phyloP scores from a whole-genome alignment of 2,329 filamentous ascomycete genomes.

The Ilyonectria destructans region DNA sequence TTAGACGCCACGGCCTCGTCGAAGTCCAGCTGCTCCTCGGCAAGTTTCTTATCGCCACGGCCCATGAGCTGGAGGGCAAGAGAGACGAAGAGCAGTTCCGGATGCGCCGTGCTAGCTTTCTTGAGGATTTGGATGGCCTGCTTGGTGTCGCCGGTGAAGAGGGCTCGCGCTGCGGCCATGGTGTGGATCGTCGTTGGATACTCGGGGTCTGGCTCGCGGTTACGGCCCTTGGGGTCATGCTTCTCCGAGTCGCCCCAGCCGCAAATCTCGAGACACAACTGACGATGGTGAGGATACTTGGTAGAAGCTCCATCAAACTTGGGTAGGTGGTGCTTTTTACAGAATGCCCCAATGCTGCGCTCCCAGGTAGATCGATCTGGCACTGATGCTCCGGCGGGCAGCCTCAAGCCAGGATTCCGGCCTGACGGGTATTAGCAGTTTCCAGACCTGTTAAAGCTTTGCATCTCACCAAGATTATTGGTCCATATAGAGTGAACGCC shows the following conservation, averaged over 20 bases:
- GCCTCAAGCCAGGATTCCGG: constrained; percentile 63
- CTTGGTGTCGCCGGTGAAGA: constrained; percentile 80
- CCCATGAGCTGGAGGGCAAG: constrained; percentile 77
- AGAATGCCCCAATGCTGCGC: constrained; percentile 75
- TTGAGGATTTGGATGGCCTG: constrained; percentile 81
- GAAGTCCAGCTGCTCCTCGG: constrained; percentile 70
- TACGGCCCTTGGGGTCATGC: constrained; percentile 61
- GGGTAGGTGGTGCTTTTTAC: constrained; percentile 74
- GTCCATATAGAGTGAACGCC: constrained; percentile 83
- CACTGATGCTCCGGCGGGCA: constrained; percentile 61
- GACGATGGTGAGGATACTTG: constrained; percentile 78
- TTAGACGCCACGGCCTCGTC: constrained; percentile 74
- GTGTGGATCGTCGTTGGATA: constrained; percentile 74
- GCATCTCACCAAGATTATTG: constrained; percentile 73
- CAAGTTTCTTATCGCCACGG: constrained; percentile 62
- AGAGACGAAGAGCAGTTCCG: constrained; percentile 79
- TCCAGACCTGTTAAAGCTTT: too few species aligned
- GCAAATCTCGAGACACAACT: constrained; percentile 83
- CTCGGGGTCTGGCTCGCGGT: constrained; percentile 61
- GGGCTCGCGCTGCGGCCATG: constrained; percentile 82
- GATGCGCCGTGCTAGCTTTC: constrained; percentile 73
- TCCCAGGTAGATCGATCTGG: constrained; percentile 73
- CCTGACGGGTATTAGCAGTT: constrained; percentile 56
- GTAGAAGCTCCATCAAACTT: constrained; percentile 77
- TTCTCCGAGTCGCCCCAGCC: constrained; percentile 76